Percentiles rank a stretch among this genome's conserved stretches.
Conservation (phyloP, 2,329 filamentous ascomycete genomes). For the Pyrenochaeta sp. region DNA sequence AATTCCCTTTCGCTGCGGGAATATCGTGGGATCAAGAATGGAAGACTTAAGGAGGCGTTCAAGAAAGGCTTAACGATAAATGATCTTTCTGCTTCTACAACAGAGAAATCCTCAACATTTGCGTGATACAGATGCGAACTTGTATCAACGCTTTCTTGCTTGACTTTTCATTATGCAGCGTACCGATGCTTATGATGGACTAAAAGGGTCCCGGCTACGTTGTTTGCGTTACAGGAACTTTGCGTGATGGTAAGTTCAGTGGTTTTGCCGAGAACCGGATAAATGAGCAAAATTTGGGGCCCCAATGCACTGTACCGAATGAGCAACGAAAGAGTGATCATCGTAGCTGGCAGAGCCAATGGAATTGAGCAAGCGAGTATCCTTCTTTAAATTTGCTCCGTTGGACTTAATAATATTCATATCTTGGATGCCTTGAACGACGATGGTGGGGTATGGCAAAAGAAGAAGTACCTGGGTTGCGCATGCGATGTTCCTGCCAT, state of each 20-base stretch:
- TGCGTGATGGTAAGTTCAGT: background rate
- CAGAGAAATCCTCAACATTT: no score
- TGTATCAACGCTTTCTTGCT: no score
- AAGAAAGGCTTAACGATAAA: no score
- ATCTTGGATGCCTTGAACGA: conserved; percentile 2
- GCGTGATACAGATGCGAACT: no score
- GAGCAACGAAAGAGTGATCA: conserved; percentile 2
- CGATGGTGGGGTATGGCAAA: conserved; percentile 49
- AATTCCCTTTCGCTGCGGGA: no score
- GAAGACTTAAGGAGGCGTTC: no score
- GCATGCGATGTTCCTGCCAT: conserved; percentile 25
- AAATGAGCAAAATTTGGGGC: background rate
- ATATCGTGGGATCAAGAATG: no score
- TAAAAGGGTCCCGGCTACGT: background rate
- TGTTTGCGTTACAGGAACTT: background rate
- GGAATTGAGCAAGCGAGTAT: conserved; percentile 3
- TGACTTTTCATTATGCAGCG: no score
- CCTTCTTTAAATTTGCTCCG: background rate
- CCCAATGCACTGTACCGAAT: background rate
- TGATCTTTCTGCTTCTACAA: no score
- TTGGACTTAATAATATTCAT: background rate
- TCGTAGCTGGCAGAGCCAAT: background rate
- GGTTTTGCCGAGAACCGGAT: background rate
- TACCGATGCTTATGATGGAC: no score
- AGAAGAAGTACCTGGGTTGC: conserved; percentile 50